Conservation (phyloP, 352 stramenopile genomes). For the Phytophthora podocarpi region DNA sequence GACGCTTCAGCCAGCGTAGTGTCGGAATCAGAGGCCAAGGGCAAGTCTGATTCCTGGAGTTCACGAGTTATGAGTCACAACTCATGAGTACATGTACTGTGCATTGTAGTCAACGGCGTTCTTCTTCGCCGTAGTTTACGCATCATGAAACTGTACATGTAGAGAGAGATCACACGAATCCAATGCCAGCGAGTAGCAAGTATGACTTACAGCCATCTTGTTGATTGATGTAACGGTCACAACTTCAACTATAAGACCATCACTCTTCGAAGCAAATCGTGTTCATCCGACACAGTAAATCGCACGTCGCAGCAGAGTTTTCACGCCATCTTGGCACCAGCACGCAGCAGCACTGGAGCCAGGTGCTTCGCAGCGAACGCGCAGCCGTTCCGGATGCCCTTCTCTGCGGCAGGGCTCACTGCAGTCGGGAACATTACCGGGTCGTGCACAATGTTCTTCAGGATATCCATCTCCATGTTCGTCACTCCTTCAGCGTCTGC, state of each 20-base stretch:
- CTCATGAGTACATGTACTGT: no score
- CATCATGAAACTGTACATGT: no score
- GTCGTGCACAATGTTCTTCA: conserved; percentile 39
- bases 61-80: no score
- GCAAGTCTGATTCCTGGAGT: no score
- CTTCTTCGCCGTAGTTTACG: no score
- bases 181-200: neutral
- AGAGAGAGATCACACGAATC: conserved; percentile 10
- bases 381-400: conserved; percentile 26
- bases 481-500: conserved; percentile 27
- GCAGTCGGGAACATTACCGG: conserved; percentile 30
- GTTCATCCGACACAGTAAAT: no score
- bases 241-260: conserved; percentile 25
- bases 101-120: no score
- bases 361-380: conserved; percentile 27
- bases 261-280: no score
- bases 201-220: neutral
- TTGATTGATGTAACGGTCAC: conserved; percentile 15
- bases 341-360: conserved; percentile 18
- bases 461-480: conserved; percentile 45
- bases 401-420: conserved; percentile 33
- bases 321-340: no score
- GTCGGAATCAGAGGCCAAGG: no score
- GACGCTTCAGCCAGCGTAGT: conserved; percentile 2
- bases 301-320: no score